Base-by-base conservation (phyloP, 1,284 basidiomycete genomes). In the Cryptococcus maquisensis region DNA sequence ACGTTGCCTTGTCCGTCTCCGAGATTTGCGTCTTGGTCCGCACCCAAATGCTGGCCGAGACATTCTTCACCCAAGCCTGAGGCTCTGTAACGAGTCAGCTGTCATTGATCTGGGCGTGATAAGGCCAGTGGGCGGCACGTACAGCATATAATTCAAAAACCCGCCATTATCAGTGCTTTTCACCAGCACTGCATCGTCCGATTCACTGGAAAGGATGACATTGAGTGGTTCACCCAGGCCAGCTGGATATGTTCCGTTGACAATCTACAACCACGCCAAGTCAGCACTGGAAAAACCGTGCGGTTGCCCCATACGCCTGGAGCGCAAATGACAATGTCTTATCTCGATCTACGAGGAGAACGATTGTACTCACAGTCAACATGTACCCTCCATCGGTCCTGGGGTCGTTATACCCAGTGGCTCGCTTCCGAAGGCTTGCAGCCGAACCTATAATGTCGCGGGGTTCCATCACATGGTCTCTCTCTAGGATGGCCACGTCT, bases 141-240 rank as follows among this genome's bases (percentile, higher is more conserved):
- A 84, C 82, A 83, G 77, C 67, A 82, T 85, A 74, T 88, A 95
- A 69, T 93, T 93, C 41, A 84, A 79, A 53, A 94, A 77, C 0
- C 92, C 92, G 21, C 90, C 90, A 40, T 86, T 71, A 7, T 71
- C 71, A 59, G 82, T 73, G 9, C 78, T 76, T 63, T 87, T 83
- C 15, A 83, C 81, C 41, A 96, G 80, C 1, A 96, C 86, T 3
- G 75, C 79, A 1, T 79, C 62, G 65, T 93, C 88, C 2, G 91
- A 95, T 43, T 85, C 80, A 23, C 81, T 87, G n/a, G 88, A 86
- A 32, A 97, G 77, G 68, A 97, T 90, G 52, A 83, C 81, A 64
- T 98, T 97, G 54, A 97, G 76, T 3, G 93, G 94, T 76, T 97
- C 94, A 40, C 90, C 88, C 51, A 88, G 82, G 8, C 90, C 88